Evolutionary conservation across 1,284 basidiomycete species (phyloP), one percentile per base, ranked within the genome.

Genomic region (Ceratobasidium sp.): DNA sequence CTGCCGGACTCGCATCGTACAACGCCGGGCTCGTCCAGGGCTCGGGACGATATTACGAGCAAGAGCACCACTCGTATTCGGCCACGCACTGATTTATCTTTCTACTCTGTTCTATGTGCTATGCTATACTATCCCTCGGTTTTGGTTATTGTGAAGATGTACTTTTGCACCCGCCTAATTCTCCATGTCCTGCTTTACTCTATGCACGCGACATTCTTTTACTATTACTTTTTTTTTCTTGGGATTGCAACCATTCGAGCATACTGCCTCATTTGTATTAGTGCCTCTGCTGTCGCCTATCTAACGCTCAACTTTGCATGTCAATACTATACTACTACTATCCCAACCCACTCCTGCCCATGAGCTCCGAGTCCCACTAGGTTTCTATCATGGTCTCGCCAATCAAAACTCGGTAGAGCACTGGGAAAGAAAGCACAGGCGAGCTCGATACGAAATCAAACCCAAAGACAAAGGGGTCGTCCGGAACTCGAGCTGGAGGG

Each of bases 291-390:
- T 61, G 32, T 61, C 38, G 54, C 9, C 30, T 61, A 44, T 61
- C 38, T 61, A 54, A 30, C 58, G 43, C 41, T n/a, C 7, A 38
- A 38, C 38, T 43, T 44, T 61, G 43, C 58, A 28, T 61, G 58
- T 61, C 58, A 61, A 61, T 61, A 61, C 58, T 61, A 61, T 59
- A 38, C 35, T 38, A 38, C 35, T 38, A 38, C 35, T 5, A 38
- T 38, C 35, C 35, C 35, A 38, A 38, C 35, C 35, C 35, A 38
- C 35, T 38, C 11, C 6, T 38, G 35, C 35, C 35, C 35, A 38
- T 4, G 35, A 5, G 11, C 35, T 38, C 35, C 35, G 11, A 11
- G n/a, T n/a, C 35, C 35, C 35, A 38, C 35, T 11, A 38, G 11
- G 35, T 38, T 11, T 11, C 35, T 11, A 38, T 38, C 35, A 38